Base-by-base conservation (phyloP, 768 basidiomycete species). In the Termitomyces sp. region DNA sequence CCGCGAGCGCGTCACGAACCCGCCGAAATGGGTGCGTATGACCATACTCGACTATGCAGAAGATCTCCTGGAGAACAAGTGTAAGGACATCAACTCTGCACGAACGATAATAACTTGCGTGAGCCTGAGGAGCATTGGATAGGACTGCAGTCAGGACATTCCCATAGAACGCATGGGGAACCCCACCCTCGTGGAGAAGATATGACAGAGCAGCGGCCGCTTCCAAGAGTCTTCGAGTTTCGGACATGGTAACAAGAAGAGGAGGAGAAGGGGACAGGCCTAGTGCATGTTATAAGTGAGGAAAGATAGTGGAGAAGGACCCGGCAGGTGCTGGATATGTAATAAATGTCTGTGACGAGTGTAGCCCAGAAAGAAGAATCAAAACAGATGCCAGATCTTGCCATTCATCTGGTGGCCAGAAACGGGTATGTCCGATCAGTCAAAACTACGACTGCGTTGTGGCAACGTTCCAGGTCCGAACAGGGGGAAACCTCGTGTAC, bases 91-190 rank as follows among this genome's bases (percentile, higher is more conserved):
- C 24, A 49, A 59, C 39, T 46, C 4, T 22, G 35, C 33, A 36
- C 45, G 16, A 59, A 59, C 59, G 56, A 60, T 36, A 33, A 45
- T 15, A 22, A 80, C 84, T 60, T 68, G 88, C 92, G 70, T 92
- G 87, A 63, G 86, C 80, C 46, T 86, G 83, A 46, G 86, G 78
- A 66, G 75, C 81, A 66, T 86, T 86, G 42, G 89, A 82, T 52
- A 94, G 80, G 39, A 88, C 75, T 28, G 92, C 88, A 36, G 86
- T 84, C 65, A 92, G 75, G 60, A 92, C 74, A 68, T 81, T 88
- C 13, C 92, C 92, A 67, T 94, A 82, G 74, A 94, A 93, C 35
- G 91, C 92, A 69, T 94, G 92, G 11, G 89, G 85, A 57, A 92
- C 84, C 60, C 77, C 77, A 40, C 78, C 76, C 39, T 79, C 28